These are phyloP conservation scores for Citrus australasica DNA, from an alignment of 345 rosid species.

Conservation along the genomic window DNA sequence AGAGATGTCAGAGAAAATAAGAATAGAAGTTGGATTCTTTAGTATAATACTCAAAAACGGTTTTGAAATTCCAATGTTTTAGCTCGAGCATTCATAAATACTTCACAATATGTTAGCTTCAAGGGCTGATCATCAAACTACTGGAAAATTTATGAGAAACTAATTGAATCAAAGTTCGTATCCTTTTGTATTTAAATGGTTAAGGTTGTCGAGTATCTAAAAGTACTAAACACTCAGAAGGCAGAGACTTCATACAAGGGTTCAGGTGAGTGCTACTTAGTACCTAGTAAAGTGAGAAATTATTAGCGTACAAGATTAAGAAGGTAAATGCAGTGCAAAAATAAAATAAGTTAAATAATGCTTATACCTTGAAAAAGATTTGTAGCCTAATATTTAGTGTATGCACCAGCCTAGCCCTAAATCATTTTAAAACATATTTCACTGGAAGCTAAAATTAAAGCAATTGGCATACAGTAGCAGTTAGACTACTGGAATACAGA, in stretches of 20 bases:
- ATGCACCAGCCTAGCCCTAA: not conserved
- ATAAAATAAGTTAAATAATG: not conserved
- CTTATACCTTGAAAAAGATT: not conserved
- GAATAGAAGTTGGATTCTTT: not conserved
- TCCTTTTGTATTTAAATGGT: not conserved
- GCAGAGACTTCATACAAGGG: not conserved
- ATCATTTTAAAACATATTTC: not conserved
- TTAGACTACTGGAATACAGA: slow-evolving; percentile 1
- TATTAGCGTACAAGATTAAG: not conserved
- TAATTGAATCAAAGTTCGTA: not conserved
- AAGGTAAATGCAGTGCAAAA: not conserved
- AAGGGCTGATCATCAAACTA: not conserved
- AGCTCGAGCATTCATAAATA: not conserved
- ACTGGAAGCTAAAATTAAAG: not conserved
- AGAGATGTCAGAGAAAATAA: not conserved
- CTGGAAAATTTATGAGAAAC: not conserved
- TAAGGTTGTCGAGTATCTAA: not conserved
- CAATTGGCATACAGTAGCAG: not conserved
- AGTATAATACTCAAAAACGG: not conserved
- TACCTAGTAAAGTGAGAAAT: not conserved
- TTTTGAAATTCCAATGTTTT: not conserved
- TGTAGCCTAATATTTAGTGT: not conserved
- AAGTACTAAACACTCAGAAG: not conserved
- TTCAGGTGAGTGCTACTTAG: not conserved
- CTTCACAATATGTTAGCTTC: not conserved